These are phyloP conservation scores for Cryptosporidium bovis DNA, from an alignment of 169 alveolate genomes.

Conservation along the genomic window DNA sequence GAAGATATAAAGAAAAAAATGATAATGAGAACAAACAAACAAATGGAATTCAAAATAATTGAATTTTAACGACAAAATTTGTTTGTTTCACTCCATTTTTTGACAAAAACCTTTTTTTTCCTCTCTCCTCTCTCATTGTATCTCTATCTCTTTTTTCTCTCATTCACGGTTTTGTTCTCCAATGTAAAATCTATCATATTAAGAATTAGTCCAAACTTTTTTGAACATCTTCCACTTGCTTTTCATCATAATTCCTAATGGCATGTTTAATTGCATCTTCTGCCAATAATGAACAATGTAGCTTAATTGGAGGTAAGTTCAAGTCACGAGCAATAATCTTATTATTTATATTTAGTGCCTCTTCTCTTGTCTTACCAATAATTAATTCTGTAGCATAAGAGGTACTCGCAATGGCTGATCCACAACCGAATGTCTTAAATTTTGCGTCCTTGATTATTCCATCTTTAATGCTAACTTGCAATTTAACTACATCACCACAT, in stretches of 20 bases:
- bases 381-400: constrained; percentile 97
- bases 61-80: too few species aligned
- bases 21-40: too few species aligned
- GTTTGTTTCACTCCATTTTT: too few species aligned
- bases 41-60: too few species aligned
- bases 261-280: constrained; percentile 98
- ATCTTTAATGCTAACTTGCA: constrained; percentile 94
- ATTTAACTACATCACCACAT: constrained; percentile 98
- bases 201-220: background rate
- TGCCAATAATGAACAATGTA: constrained; percentile 97
- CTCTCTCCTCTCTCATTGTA: too few species aligned
- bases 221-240: background rate
- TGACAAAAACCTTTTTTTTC: too few species aligned
- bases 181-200: background rate
- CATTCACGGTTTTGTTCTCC: too few species aligned
- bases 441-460: constrained; percentile 94
- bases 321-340: constrained; percentile 92
- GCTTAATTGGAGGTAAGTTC: constrained; percentile 98
- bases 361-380: constrained; percentile 94
- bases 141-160: too few species aligned
- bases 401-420: constrained; percentile 98
- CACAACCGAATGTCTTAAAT: constrained; percentile 99
- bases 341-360: constrained; percentile 94
- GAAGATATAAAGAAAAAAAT: too few species aligned
- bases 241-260: constrained; percentile 88